Base-by-base conservation (phyloP, 2,329 filamentous ascomycete species). In the Hortaea sp. region DNA sequence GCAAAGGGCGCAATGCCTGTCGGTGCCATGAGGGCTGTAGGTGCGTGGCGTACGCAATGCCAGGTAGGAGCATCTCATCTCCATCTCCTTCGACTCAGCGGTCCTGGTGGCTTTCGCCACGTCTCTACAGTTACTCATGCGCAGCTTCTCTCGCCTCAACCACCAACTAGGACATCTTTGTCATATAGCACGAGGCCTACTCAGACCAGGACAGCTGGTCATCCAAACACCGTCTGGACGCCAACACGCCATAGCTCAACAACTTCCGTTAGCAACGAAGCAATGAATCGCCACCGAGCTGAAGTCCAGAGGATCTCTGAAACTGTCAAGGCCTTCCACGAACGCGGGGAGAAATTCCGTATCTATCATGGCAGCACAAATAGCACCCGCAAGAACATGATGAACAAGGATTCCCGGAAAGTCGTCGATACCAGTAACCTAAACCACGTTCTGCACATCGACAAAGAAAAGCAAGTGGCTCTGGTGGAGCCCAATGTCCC, bases 311-410 rank as follows among this genome's bases (percentile, higher is more conserved):
- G 37, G 6, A 42, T 52, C 29, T 43, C 51, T 13, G 30, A 28
- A n/a, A 31, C 41, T 35, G 39, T 52, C 7, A 41, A 48, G 29
- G 29, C 34, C 39, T 45, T 52, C 39, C 34, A 47, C 40, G 32
- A 37, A 9, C 69, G 69, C 39, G 66, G 73, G 45, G 66, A 75
- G 58, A 76, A 81, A 2, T 88, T 85, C 64, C 75, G 83, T n/a
- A 81, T 88, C 59, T 84, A 80, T 56, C 84, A 88, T 65, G 85
- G 85, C 50, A 80, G 82, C 0, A 88, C 84, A 28, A 88, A 86
- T 67, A 85, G 79, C 64, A 88, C 85, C 34, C 79, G 85, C 6
- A 73, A 74, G 28, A 62, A 63, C 6, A 54, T 63, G 6, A 62
- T 66, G 42, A 56, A 55, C 27, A 49, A 50, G 28, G 56, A 61